Conservation (phyloP, 2,329 filamentous ascomycete genomes). For the Beauveria varroae region DNA sequence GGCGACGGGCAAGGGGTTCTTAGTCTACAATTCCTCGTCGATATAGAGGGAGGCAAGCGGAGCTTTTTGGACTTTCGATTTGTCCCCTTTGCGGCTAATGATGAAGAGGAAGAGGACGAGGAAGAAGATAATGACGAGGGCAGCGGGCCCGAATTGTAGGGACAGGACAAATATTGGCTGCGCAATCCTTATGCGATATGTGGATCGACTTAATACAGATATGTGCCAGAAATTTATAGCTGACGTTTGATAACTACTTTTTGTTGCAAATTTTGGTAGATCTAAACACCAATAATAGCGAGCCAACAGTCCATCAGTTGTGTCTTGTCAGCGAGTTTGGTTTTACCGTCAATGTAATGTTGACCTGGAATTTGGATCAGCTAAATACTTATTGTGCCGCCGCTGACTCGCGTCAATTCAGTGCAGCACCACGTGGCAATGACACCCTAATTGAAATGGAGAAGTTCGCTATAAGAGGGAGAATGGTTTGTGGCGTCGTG, state of each 20-base stretch:
- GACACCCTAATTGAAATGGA: neutral
- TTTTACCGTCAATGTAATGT: neutral
- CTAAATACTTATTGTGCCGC: neutral
- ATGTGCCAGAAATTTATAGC: neutral
- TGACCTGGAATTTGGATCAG: neutral
- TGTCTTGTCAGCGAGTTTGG: neutral
- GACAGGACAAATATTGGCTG: neutral
- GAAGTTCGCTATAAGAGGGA: neutral
- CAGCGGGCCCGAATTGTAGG: constrained; percentile 1
- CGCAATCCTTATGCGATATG: neutral
- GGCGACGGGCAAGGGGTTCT: constrained; percentile 85
- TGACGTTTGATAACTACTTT: too few relatives aligned
- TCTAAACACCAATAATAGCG: neutral
- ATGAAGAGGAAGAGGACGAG: constrained; percentile 38
- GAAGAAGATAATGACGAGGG: constrained; percentile 17
- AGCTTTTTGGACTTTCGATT: constrained; percentile 81
- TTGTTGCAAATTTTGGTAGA: neutral
- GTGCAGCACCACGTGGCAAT: neutral
- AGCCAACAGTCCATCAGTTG: neutral
- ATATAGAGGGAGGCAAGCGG: constrained; percentile 61
- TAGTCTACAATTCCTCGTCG: constrained; percentile 93
- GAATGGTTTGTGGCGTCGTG: constrained; percentile 1
- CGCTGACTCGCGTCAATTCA: neutral
- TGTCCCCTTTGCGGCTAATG: constrained; percentile 62
- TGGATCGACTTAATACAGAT: neutral